Base-by-base conservation (phyloP, 345 rosid species). In the Viola odorata region DNA sequence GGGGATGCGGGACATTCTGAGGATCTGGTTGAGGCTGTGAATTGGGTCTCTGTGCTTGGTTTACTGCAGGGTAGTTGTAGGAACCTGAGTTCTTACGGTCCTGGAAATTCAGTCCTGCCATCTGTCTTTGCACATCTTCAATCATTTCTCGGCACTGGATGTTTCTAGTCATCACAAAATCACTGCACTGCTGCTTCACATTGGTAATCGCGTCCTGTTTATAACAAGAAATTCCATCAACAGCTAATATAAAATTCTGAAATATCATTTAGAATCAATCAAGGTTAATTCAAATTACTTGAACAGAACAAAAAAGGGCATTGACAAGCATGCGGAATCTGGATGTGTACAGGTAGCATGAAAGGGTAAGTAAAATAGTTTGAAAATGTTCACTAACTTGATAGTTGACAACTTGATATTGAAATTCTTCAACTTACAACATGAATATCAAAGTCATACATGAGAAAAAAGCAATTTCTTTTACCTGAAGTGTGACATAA, bases 131-230 rank as follows among this genome's bases (percentile, higher is more conserved):
- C 54, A 90, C 97, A 73, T 88, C 99, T 63, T 88, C 97, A 8
- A 90, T 86, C 99, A 94, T 94, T 75, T 94, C 99, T 58, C 86
- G 87, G 71, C 99, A 88, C 68, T 94, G 99, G 65, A 90, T 94
- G 78, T 77, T 88, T 77, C 99, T 83, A 49, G 99, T 94, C 97
- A 94, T 88, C 67, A 82, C 91, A 79, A 86, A 94, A 77, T 94
- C 99, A 65, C 92, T 94, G 80, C 96, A 88, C 65, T 94, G 97
- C 81, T 88, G 99, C 85, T 94, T 90, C 66, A 94, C 70, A 63
- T 90, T 94, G 70, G 88, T 85, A 77, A 94, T 85, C 52, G 99
- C 99, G 41, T 94, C 99, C 99, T 94, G 82, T 76, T 60, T 40
- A 58, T 62, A 45, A 37, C 13, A 37, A 32, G 23, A 57, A 14